A percentile compares a stretch with the other conserved stretches of the same genome.
These are phyloP conservation scores for Leucosporidium yakuticum DNA, from an alignment of 768 basidiomycete genomes.

Conservation along the genomic window DNA sequence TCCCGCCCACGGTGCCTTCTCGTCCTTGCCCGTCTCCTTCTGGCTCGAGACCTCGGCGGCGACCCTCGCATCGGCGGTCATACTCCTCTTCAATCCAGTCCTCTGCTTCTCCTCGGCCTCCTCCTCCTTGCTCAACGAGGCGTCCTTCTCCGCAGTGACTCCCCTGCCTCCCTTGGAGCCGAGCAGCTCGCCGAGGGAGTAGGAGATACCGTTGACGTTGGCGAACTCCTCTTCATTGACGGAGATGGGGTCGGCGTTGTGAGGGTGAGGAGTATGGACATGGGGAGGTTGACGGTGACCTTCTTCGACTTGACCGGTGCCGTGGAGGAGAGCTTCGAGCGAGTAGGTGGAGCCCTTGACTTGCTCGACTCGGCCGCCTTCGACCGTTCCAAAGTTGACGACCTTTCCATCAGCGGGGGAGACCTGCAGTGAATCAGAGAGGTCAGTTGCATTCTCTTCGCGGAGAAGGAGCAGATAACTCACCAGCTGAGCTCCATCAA, in stretches of 20 bases:
- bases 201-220: slow-evolving; percentile 92
- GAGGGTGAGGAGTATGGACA: slow-evolving; percentile 45
- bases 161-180: slow-evolving; percentile 47
- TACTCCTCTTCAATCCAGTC: slow-evolving; percentile 14
- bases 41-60: slow-evolving; percentile 61
- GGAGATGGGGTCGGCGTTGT: slow-evolving; percentile 15
- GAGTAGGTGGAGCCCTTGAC: slow-evolving; percentile 98
- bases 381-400: slow-evolving; percentile 82
- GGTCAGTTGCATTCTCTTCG: slow-evolving; percentile 13
- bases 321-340: slow-evolving; percentile 75
- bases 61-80: slow-evolving; percentile 44
- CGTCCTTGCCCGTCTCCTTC: slow-evolving; percentile 60
- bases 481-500: slow-evolving; percentile 68
- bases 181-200: slow-evolving; percentile 83
- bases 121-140: slow-evolving; percentile 15
- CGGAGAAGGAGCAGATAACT: slow-evolving; percentile 33
- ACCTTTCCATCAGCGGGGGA: slow-evolving; percentile 92
- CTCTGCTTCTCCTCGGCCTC: slow-evolving; percentile 5
- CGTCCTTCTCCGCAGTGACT: slow-evolving; percentile 8
- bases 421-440: slow-evolving; percentile 50
- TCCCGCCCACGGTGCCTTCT: slow-evolving; percentile 35
- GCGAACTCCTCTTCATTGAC: slow-evolving; percentile 88
- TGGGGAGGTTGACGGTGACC: slow-evolving; percentile 44
- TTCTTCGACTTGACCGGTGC: slow-evolving; percentile 43
- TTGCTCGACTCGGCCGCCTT: slow-evolving; percentile 74